phyloP scores from a whole-genome alignment of 495 filamentous ascomycete genomes.

The Cercophora newfieldiana region DNA sequence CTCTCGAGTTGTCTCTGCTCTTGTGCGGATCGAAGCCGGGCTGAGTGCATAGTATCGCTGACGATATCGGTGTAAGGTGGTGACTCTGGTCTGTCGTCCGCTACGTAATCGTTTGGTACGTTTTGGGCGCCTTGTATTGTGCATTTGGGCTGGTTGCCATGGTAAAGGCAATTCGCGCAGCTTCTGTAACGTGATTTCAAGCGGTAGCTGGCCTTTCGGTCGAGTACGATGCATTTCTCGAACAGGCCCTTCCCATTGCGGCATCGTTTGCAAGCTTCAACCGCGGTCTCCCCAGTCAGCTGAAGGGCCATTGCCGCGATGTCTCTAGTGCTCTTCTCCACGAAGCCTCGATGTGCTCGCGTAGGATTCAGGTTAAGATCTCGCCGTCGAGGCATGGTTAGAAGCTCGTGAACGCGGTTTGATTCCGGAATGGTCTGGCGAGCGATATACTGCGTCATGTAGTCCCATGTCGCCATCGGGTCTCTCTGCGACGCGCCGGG shows the following conservation, averaged over 20 bases:
- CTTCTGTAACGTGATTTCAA: constrained; percentile 17
- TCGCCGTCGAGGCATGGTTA: constrained; percentile 19
- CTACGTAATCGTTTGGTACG: no score
- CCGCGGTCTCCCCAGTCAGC: constrained; percentile 22
- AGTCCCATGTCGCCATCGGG: no score
- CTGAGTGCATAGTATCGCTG: neutral
- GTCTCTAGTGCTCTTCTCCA: constrained; percentile 22
- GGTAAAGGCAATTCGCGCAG: constrained; percentile 28
- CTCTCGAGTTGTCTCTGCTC: neutral
- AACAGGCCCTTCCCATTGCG: constrained; percentile 18
- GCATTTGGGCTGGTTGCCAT: constrained; percentile 18
- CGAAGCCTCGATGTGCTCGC: neutral
- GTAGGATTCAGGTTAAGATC: constrained; percentile 21
- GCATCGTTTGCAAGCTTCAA: constrained; percentile 20
- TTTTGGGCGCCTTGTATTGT: constrained; percentile 1
- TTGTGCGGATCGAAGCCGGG: neutral
- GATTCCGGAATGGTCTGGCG: neutral
- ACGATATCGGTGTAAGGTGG: neutral
- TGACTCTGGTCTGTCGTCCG: no score
- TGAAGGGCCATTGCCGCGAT: constrained; percentile 34
- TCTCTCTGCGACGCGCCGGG: no score
- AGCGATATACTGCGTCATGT: no score
- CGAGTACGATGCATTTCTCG: constrained; percentile 17
- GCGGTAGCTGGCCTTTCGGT: neutral
- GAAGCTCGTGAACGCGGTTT: constrained; percentile 16